A percentile compares a stretch with the other conserved stretches of the same genome.
These are phyloP conservation scores for Fistulinella staudtii DNA, from an alignment of 1,284 basidiomycete genomes.

Conservation along the genomic window DNA sequence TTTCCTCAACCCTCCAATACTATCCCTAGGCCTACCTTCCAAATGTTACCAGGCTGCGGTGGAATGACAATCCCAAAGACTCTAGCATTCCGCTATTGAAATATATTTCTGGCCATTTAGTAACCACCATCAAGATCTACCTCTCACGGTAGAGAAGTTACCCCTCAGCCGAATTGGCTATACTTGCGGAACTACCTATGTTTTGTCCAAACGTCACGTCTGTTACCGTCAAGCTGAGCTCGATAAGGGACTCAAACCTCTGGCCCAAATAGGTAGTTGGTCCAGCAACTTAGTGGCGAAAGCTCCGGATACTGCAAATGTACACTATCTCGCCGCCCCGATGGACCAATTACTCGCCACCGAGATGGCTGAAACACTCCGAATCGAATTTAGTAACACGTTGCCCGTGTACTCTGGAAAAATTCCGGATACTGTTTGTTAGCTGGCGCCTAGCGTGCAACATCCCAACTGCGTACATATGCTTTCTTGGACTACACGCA, in stretches of 20 bases:
- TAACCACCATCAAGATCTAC: constrained; percentile 10
- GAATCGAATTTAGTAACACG: too few species aligned
- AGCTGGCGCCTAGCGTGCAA: too few species aligned
- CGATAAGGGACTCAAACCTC: background rate
- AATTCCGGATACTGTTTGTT: too few species aligned
- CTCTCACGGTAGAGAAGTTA: constrained; percentile 4
- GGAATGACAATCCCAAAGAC: too few species aligned
- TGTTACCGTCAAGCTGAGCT: background rate
- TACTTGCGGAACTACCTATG: constrained; percentile 9
- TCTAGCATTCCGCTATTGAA: constrained; percentile 11
- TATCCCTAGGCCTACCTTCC: too few species aligned
- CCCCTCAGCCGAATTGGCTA: constrained; percentile 1
- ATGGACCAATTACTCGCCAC: constrained; percentile 11
- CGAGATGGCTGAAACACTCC: constrained; percentile 2
- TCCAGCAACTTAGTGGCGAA: constrained; percentile 6
- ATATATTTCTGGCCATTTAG: constrained; percentile 6
- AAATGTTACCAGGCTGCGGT: too few species aligned
- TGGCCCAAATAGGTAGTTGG: background rate
- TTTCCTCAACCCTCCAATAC: too few species aligned
- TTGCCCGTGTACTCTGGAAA: too few species aligned
- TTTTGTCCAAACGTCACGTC: constrained; percentile 18
- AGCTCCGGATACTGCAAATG: background rate
- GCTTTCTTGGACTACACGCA: too few species aligned
- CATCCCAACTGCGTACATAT: too few species aligned
- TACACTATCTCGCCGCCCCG: constrained; percentile 5